Evolutionary conservation across 2,329 filamentous ascomycete species (phyloP).

Genomic region (Sporothrix euskadiensis): DNA sequence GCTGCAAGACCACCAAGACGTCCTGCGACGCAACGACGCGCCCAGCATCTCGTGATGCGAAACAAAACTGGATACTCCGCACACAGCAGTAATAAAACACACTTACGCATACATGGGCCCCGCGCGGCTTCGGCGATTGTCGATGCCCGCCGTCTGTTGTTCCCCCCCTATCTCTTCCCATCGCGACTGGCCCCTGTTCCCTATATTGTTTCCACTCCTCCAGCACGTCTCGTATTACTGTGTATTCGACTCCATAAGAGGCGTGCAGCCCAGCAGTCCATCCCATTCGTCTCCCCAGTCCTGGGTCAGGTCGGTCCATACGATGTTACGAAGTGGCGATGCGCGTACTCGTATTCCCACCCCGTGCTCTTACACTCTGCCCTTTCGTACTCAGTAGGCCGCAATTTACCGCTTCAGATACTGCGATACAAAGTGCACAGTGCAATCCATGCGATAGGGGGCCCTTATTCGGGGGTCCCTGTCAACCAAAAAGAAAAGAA

Average conservation of each 20-base stretch:
- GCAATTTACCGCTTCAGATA: not conserved
- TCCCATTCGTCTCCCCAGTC: not conserved
- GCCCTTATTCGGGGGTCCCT: not conserved
- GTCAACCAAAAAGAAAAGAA: not conserved
- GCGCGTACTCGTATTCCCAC: conserved; percentile 14
- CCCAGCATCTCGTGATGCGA: not conserved
- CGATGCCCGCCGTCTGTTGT: not conserved
- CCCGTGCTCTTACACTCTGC: not conserved
- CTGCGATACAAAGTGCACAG: conserved; percentile 5
- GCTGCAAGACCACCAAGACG: not conserved
- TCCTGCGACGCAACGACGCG: not conserved
- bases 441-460: conserved; percentile 3
- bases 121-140: not conserved
- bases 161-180: not conserved
- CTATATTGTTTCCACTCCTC: not conserved
- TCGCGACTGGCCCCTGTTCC: not conserved
- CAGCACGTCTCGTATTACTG: not conserved
- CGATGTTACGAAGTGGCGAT: conserved; percentile 5
- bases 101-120: not conserved
- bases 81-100: not conserved
- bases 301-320: not conserved
- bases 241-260: not conserved
- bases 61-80: not conserved
- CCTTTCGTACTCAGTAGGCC: not conserved
- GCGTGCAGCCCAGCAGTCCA: not conserved